Evolutionary conservation across 2,329 filamentous ascomycete genomes (phyloP).

Genomic region (Periconia sp.): DNA sequence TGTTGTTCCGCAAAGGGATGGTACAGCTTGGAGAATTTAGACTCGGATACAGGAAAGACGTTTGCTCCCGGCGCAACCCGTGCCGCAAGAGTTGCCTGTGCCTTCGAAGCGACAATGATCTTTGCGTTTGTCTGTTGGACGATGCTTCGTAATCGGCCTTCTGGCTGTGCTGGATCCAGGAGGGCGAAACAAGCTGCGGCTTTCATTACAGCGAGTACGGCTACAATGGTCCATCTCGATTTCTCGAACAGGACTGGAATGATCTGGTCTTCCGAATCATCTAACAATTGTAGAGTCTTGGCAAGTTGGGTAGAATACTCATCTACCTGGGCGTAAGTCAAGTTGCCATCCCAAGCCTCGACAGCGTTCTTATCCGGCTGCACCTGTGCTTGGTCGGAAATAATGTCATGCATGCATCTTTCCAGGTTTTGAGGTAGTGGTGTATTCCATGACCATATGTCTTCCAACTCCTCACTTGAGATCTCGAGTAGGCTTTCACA

Average conservation of each 20-base stretch:
- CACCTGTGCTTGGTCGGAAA: constrained; percentile 46
- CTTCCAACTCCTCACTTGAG: constrained; percentile 47
- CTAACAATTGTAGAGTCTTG: constrained; percentile 27
- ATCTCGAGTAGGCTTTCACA: constrained; percentile 25
- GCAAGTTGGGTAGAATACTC: constrained; percentile 39
- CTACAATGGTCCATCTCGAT: constrained; percentile 46
- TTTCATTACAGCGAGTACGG: constrained; percentile 49
- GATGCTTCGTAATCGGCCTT: constrained; percentile 39
- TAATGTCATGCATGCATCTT: constrained; percentile 56
- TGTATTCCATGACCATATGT: constrained; percentile 58
- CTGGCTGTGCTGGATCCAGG: constrained; percentile 44
- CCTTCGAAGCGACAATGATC: constrained; percentile 35
- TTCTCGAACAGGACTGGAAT: constrained; percentile 50
- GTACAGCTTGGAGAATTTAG: constrained; percentile 37
- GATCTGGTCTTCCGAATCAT: constrained; percentile 35
- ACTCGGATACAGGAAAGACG: constrained; percentile 41
- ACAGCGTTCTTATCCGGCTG: constrained; percentile 46
- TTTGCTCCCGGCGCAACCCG: constrained; percentile 36
- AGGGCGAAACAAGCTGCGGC: constrained; percentile 46
- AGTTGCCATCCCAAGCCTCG: constrained; percentile 44
- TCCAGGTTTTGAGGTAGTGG: constrained; percentile 50
- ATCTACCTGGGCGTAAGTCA: constrained; percentile 45
- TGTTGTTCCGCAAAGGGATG: constrained; percentile 34
- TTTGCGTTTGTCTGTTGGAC: constrained; percentile 37
- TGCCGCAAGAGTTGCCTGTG: constrained; percentile 33